Evolutionary conservation across 2,329 filamentous ascomycete species (phyloP), one percentile per base, ranked within the genome.

Genomic region (Byssochlamys sp.): DNA sequence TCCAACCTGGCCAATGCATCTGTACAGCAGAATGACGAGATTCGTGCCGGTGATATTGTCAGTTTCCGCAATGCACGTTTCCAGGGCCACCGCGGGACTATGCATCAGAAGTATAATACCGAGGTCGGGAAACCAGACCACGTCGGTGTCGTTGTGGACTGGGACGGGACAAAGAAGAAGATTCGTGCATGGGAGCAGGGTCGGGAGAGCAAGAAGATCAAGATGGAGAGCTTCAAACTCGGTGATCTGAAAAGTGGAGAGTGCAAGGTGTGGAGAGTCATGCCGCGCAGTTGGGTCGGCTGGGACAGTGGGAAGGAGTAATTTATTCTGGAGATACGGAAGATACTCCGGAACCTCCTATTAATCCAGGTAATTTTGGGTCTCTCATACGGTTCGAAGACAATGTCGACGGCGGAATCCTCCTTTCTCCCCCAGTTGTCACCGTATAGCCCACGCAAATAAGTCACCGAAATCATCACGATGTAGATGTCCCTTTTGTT

Each of bases 101-200:
- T 99, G 88, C 91, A 97, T 70, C 88, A 89, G 63, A 97, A 96
- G 73, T 99, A 99, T 73, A 86, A 81, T 53, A 78, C 84, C 55
- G 94, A 99, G 65, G 89, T 96, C 1, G 91, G 91, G 62, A 94
- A 90, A 70, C 90, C 83, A 9, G 82, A 92, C 62, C 94, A 99
- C 67, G 92, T 97, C 0, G 94, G 84, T 1, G 78, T 99, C 2
- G 92, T 99, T 3, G 84, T 90, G 9, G 94, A 99, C 72, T 99
- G 94, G 94, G 94, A 99, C 72, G 94, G 94, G 2, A 95, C 90
- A 48, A 96, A 96, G 83, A 96, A 96, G 81, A 96, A 97, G 80
- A 87, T 99, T 27, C 80, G 91, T 28, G 91, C 87, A 1, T 97
- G 90, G 89, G 94, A 97, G 73, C 94, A 99, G 71, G 92, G 92